These are phyloP conservation scores for Articulospora tetracladia DNA, from an alignment of 495 filamentous ascomycete genomes.

Conservation along the genomic window DNA sequence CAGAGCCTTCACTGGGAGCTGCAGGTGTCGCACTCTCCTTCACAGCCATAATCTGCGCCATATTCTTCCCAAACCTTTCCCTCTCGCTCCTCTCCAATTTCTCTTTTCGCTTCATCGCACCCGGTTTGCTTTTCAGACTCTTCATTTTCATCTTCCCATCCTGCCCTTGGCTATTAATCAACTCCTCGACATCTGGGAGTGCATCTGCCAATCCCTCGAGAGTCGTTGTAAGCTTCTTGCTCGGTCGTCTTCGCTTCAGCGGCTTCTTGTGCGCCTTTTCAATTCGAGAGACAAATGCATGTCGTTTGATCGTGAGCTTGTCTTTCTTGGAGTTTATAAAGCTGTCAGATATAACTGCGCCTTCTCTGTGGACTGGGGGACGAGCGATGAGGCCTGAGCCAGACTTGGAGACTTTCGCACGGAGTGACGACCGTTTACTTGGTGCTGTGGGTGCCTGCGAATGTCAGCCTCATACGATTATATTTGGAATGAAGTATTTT, in stretches of 20 bases:
- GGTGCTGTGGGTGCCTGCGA: constrained; percentile 39
- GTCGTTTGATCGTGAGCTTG: constrained; percentile 73
- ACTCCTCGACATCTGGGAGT: constrained; percentile 50
- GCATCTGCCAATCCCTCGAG: constrained; percentile 76
- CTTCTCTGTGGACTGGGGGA: constrained; percentile 33
- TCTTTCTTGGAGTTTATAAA: constrained; percentile 70
- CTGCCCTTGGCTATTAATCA: constrained; percentile 24
- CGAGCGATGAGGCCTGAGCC: constrained; percentile 12
- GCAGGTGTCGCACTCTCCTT: not conserved
- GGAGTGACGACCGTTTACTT: constrained; percentile 41
- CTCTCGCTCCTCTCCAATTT: constrained; percentile 72
- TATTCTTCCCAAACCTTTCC: constrained; percentile 75
- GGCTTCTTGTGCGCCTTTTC: constrained; percentile 49
- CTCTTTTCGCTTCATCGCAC: constrained; percentile 80
- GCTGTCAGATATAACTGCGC: constrained; percentile 32
- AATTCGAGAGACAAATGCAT: constrained; percentile 69
- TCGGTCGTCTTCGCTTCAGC: constrained; percentile 59
- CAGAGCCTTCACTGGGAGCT: not conserved
- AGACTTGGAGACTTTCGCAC: constrained; percentile 33
- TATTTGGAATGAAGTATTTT: too few species aligned
- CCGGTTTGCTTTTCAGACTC: constrained; percentile 67
- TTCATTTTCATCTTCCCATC: constrained; percentile 54
- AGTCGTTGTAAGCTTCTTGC: constrained; percentile 73
- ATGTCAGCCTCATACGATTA: too few species aligned
- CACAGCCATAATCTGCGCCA: constrained; percentile 45